Evolutionary conservation across 352 stramenopile genomes (phyloP), one percentile per base, ranked within the genome.

Genomic region (Phytophthora cryptogea): DNA sequence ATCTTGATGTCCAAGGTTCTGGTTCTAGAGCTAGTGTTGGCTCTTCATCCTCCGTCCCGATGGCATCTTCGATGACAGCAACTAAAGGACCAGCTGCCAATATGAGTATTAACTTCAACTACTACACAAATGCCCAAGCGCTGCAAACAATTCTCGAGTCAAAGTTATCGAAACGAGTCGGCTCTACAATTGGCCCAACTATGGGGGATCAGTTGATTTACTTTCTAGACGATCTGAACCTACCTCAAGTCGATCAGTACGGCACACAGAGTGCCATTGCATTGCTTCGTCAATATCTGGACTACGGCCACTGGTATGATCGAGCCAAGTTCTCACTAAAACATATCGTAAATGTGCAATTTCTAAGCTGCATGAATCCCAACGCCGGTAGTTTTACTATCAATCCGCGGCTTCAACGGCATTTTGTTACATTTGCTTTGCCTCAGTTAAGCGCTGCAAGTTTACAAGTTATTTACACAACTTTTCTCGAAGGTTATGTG

Each of bases 181-280:
- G 81, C 0, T 68, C 67, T 7, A 95, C 78, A 3, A 97, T 90
- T 62, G 90, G 89, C 3, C 90, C 90, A 4, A 81, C 66, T 2
- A 59, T 76, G 11, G 92, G 91, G 26, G 71, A 85, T n/a, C 79
- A 94, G 31, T 70, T 98, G 20, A 78, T 98, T 28, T 98, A 98
- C 66, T 99, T 99, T 63, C 65, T 99, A 7, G 96, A 99, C 59
- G 96, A 99, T 58, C 59, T 99, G 33, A 98, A 99, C 54, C 66
- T 99, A 11, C 95, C 96, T 13, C 87, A 98, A 65, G 78, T 98
- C 5, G 95, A 98, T 59, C 43, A 83, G 33, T 99, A 98, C 72
- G 94, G 95, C 59, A 98, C 95, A 7, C 96, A 99, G 60, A 97
- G 79, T 32, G 88, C 94, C 0, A 86, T 98, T 17, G 96, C 90